Base-by-base conservation (phyloP, 176 grass and related monocot species). In the Aegilops bicornis region DNA sequence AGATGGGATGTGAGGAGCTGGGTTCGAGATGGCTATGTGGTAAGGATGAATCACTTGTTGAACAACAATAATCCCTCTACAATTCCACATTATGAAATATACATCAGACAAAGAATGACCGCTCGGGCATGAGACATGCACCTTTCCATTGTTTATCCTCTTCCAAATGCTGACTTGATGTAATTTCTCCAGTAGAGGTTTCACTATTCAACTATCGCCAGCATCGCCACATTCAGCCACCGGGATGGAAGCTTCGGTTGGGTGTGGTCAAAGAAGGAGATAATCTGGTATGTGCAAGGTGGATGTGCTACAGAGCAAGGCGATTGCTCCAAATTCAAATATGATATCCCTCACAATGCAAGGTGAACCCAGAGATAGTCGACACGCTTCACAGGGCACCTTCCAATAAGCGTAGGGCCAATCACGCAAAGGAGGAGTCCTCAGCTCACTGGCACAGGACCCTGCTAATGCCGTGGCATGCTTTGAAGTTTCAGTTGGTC, bases 1-100 rank as follows among this genome's bases (percentile, higher is more conserved):
- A 93, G 91, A 43, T 93, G 94, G 91, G 94, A 95, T 80, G 79
- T 95, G 27, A 85, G 89, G 52, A 89, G 93, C 72, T 95, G 94
- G 94, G 87, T 89, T 86, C 1, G 78, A 85, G 94, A 95, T 89
- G 94, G 91, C n/a, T 95, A 95, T 69, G 87, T 93, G 17, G 91
- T 95, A 88, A 89, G 91, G 20, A 61, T 87, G 23, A 62, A 86
- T 37, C 37, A 17, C 31, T 68, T 61, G 8, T 23, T 61, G 22
- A 61, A n/a, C 22, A n/a, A n/a, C 0, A 61, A n/a, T 10, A n/a
- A 23, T 23, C 8, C 1, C 58, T 61, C 58, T 61, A 61, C 7
- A 61, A 10, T 61, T 61, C 58, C 20, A 60, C 20, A 60, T n/a
- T n/a, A n/a, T 36, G 35, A 36, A 31, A 33, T 33, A 33, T 33